Percentiles rank a stretch among this genome's conserved stretches.
phyloP scores from a whole-genome alignment of 2,329 filamentous ascomycete genomes.

The Xylariales sp. region DNA sequence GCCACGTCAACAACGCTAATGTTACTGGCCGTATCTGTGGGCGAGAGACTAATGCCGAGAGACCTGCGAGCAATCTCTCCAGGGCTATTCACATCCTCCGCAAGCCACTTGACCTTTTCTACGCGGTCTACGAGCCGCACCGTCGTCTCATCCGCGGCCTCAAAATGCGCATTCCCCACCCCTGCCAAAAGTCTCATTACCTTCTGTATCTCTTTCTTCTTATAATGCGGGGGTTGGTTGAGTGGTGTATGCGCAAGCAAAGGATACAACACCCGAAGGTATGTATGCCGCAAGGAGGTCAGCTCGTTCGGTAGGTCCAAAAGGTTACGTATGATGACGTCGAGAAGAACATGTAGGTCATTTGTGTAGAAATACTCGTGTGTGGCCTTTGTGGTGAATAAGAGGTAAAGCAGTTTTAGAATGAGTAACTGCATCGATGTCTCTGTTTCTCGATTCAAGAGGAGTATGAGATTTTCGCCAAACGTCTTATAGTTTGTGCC shows the following conservation, averaged over 20 bases:
- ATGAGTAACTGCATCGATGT: conserved; percentile 96
- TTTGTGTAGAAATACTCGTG: conserved; percentile 99
- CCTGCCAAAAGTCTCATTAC: conserved; percentile 79
- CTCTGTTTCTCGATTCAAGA: conserved; percentile 94
- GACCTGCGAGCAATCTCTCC: conserved; percentile 67
- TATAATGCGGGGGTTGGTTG: conserved; percentile 88
- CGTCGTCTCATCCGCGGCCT: conserved; percentile 83
- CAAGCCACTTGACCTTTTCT: conserved; percentile 76
- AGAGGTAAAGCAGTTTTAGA: conserved; percentile 91
- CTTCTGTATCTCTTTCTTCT: conserved; percentile 83
- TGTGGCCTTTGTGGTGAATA: conserved; percentile 91
- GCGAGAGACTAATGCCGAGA: conserved; percentile 77
- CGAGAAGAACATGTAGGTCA: conserved; percentile 90
- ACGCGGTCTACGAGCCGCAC: conserved; percentile 81
- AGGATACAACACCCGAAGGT: conserved; percentile 91
- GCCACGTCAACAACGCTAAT: conserved; percentile 83
- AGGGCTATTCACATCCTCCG: conserved; percentile 53
- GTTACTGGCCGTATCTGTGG: conserved; percentile 74
- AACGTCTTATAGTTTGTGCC: conserved; percentile 90
- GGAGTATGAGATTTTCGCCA: conserved; percentile 94
- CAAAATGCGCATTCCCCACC: conserved; percentile 77
- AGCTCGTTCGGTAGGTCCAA: conserved; percentile 91
- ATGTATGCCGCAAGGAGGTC: conserved; percentile 84
- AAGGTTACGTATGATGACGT: conserved; percentile 97
- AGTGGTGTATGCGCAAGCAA: conserved; percentile 93